Evolutionary conservation across 2,329 filamentous ascomycete genomes (phyloP), one percentile per base, ranked within the genome.

Genomic region (Sarocladiaceae sp.): DNA sequence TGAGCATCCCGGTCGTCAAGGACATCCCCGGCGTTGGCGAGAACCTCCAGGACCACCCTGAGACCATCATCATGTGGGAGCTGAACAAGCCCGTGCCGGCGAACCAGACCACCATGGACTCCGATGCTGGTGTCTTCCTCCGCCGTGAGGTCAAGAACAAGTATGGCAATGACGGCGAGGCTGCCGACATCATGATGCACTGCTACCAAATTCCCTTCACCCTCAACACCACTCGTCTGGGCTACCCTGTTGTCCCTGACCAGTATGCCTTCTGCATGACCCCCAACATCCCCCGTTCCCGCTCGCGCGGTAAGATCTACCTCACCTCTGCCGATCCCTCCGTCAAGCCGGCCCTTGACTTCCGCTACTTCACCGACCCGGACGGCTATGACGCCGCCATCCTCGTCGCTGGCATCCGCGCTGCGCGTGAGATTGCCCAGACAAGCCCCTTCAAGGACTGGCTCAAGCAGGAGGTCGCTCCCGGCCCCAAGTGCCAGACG

Each of bases 201-300:
- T 95, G 88, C 76, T 95, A 95, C 72, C 89, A 95, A 67, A 94
- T 95, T 53, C 88, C 88, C 44, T 95, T 95, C 68, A 86, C 83
- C 50, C 79, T 89, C 54, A 95, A 95, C 74, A 95, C 88, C 2
- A 69, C 76, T 45, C 82, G 86, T 32, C 75, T 95, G 10, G 88
- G 88, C 53, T 95, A 82, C 58, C 72, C 71, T 33, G 60, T 65
- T 47, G 58, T 74, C 49, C 55, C 76, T 49, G 80, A 90, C 52
- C 85, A 83, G 48, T 84, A 90, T 56, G 88, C 87, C 43, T 94
- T 94, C 72, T 93, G 88, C 77, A 93, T 93, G 83, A 93, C 88
- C 13, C 88, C 88, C 57, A 93, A 94, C 69, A 93, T 94, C 56
- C 87, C 86, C 26, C 85, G 88, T 19, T 84, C 88, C 21, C 82